Conservation (phyloP, 345 rosid genomes). For the Hibiscus syriacus region DNA sequence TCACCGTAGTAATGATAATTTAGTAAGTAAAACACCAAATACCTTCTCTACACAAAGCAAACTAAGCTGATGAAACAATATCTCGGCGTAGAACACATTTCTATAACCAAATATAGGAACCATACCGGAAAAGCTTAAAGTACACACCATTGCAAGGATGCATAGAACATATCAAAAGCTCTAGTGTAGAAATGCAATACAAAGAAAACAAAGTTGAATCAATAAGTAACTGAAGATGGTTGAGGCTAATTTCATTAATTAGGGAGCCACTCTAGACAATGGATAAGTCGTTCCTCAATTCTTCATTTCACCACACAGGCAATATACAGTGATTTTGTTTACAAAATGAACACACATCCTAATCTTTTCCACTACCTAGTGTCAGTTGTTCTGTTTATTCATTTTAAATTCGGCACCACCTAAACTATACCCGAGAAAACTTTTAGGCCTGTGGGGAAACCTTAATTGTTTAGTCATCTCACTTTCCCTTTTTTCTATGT, state of each 20-base stretch:
- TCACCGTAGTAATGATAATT: background rate
- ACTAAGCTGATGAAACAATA: background rate
- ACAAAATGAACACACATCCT: background rate
- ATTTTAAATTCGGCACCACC: background rate
- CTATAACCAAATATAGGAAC: background rate
- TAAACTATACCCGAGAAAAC: background rate
- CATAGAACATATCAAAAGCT: slow-evolving; percentile 7
- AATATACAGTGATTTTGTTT: background rate
- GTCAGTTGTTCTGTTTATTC: background rate
- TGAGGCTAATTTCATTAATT: background rate
- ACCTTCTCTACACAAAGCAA: background rate
- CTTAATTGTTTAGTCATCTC: background rate
- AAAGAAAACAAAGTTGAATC: background rate
- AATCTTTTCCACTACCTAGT: background rate
- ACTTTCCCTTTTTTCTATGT: background rate
- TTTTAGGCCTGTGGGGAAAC: background rate
- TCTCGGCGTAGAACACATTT: background rate
- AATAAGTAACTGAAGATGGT: slow-evolving; percentile 1
- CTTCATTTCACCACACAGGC: background rate
- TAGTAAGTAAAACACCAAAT: background rate
- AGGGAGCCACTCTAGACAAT: background rate
- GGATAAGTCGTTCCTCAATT: background rate
- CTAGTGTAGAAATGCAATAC: background rate
- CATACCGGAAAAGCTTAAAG: background rate
- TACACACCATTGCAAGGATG: background rate